Conservation (phyloP, 805 yeast species). For the Saccharomycopsis sp. region DNA sequence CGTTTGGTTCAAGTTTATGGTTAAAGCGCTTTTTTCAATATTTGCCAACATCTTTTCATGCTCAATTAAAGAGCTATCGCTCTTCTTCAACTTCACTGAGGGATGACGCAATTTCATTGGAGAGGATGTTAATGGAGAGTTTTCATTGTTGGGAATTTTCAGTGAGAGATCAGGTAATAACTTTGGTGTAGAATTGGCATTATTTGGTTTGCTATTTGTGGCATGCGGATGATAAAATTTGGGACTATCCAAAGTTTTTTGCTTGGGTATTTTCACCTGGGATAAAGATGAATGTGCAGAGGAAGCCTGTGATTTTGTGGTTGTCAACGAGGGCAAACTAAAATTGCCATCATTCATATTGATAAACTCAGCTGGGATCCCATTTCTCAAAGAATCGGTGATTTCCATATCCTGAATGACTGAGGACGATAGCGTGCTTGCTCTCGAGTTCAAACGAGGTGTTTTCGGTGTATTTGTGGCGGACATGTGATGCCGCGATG, state of each 20-base stretch:
- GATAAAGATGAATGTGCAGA: too few relatives aligned
- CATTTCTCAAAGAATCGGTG: slow-evolving; percentile 2
- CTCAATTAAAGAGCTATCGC: slow-evolving; percentile 1
- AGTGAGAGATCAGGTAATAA: too few relatives aligned
- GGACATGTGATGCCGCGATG: too few relatives aligned
- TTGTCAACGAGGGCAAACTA: background rate
- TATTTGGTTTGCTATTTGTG: background rate
- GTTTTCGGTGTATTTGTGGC: too few relatives aligned
- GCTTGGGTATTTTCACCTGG: background rate
- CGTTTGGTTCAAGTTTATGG: slow-evolving; percentile 1
- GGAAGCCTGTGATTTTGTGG: too few relatives aligned
- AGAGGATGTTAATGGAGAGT: background rate
- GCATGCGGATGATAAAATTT: background rate
- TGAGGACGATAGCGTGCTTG: background rate
- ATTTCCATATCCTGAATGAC: slow-evolving; percentile 5
- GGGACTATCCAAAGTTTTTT: background rate
- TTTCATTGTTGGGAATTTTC: too few relatives aligned
- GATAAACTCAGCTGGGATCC: slow-evolving; percentile 9
- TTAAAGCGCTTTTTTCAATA: background rate
- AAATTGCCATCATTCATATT: slow-evolving; percentile 2
- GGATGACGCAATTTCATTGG: slow-evolving; percentile 8
- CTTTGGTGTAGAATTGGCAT: background rate
- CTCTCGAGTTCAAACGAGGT: too few relatives aligned
- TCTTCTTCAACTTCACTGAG: slow-evolving; percentile 4
- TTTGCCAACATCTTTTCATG: background rate